Evolutionary conservation across 768 basidiomycete species (phyloP), one percentile per base, ranked within the genome.

Genomic region (Panellus pusillus): DNA sequence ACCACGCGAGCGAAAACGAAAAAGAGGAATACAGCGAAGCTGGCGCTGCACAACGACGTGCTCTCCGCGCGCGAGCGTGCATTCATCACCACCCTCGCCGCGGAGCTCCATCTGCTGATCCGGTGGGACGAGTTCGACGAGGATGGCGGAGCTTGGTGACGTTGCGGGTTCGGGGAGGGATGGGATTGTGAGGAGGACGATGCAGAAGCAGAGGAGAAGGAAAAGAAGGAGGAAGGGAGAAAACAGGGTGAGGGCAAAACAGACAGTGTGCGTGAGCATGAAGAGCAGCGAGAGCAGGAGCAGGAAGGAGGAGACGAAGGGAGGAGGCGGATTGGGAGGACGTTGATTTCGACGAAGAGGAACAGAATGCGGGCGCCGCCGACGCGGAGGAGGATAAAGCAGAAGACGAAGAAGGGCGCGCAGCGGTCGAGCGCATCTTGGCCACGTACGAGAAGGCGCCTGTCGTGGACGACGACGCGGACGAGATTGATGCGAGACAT

Each of bases 81-180:
- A 44, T 98, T 98, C 64, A 84, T 98, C 31, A 78, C 73, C 36
- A 83, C 80, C 24, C 76, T 99, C 18, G 85, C 89, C 6, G 78
- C 82, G 37, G 87, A 93, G 44, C 69, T 98, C 40, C 85, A 91
- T 65, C 78, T 98, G 12, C 78, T 70, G 18, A 66, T 95, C 24
- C 75, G 86, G n/a, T 99, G 94, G 93, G 96, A 98, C 65, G 94
- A 95, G 65, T 94, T 85, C 61, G 89, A 94, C 57, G 89, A 89
- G 7, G 74, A 91, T 41, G 90, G 55, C 77, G 83, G 65, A 91
- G 91, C 62, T 65, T 94, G 20, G 82, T 90, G 38, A 87, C 86
- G 17, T 83, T 79, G 76, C 68, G 80, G 40, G 75, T 89, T 57
- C 87, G 2, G 76, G 74, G 8, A 70, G 70, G 17, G 11, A 38